Percentiles rank a stretch among this genome's conserved stretches.
phyloP scores from a whole-genome alignment of 23 red algal genomes.

The Pyropia yezoensis region DNA sequence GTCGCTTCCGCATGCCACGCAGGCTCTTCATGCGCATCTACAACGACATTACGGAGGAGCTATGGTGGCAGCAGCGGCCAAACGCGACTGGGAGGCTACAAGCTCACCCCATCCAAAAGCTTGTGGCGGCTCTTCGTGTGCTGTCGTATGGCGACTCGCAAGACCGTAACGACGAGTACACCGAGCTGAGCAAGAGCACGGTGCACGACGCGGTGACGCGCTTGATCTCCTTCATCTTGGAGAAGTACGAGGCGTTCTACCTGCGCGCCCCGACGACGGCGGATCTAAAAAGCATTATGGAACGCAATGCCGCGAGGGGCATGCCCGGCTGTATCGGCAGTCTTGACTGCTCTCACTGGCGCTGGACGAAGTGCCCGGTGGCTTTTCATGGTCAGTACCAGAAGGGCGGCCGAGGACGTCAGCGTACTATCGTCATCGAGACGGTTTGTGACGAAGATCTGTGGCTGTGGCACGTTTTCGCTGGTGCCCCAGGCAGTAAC shows the following conservation, averaged over 20 bases:
- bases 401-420: background rate
- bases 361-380: background rate
- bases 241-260: conserved; percentile 1
- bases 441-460: background rate
- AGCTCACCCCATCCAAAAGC: too few species aligned
- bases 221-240: too few species aligned
- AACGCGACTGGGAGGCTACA: too few species aligned
- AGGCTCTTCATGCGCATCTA: too few species aligned
- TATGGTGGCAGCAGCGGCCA: too few species aligned
- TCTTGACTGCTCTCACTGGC: background rate
- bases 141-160: too few species aligned
- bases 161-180: background rate
- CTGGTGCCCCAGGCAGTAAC: background rate
- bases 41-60: too few species aligned
- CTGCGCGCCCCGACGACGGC: background rate
- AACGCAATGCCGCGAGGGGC: background rate
- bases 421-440: background rate
- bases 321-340: background rate
- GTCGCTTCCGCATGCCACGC: too few species aligned
- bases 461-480: background rate
- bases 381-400: background rate
- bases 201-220: background rate
- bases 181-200: background rate
- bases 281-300: background rate
- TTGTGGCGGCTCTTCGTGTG: too few species aligned